phyloP scores from a whole-genome alignment of 148 eudicot genomes.

The Silene uniflora region DNA sequence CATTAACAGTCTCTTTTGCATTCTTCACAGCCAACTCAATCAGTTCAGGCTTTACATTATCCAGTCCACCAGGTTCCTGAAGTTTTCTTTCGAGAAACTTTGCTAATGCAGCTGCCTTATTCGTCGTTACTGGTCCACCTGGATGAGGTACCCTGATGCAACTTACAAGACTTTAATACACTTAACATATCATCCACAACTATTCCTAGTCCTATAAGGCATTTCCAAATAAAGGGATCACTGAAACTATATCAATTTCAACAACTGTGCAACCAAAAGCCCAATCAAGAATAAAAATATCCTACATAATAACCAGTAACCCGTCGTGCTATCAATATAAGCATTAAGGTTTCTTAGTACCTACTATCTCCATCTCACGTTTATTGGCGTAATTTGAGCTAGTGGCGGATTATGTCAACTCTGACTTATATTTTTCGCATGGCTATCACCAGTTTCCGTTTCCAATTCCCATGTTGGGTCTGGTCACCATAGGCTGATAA shows the following conservation, averaged over 20 bases:
- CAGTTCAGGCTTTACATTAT: slow-evolving; percentile 63
- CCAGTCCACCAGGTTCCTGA: slow-evolving; percentile 81
- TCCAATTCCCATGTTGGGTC: too few species aligned
- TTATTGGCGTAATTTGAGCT: background rate
- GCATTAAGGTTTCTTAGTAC: background rate
- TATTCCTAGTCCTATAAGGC: background rate
- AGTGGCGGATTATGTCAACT: background rate
- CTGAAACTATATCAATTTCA: slow-evolving; percentile 9
- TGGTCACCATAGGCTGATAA: too few species aligned
- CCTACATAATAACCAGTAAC: background rate
- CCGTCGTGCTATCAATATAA: background rate
- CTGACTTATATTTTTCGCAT: background rate
- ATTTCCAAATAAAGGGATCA: background rate
- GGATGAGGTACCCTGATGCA: slow-evolving; percentile 76
- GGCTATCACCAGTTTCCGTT: too few species aligned
- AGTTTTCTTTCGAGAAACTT: slow-evolving; percentile 84
- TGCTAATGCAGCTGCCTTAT: slow-evolving; percentile 84
- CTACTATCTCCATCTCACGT: background rate
- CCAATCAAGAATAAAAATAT: background rate
- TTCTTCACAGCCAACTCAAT: slow-evolving; percentile 80
- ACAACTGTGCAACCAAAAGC: slow-evolving; percentile 1
- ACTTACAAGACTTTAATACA: background rate
- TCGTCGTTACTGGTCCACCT: slow-evolving; percentile 85
- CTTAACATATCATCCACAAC: too few species aligned
- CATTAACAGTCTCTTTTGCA: slow-evolving; percentile 73